These are phyloP conservation scores for Trichomonas vaginalis DNA, from an alignment of 208 protist genomes.

Conservation along the genomic window DNA sequence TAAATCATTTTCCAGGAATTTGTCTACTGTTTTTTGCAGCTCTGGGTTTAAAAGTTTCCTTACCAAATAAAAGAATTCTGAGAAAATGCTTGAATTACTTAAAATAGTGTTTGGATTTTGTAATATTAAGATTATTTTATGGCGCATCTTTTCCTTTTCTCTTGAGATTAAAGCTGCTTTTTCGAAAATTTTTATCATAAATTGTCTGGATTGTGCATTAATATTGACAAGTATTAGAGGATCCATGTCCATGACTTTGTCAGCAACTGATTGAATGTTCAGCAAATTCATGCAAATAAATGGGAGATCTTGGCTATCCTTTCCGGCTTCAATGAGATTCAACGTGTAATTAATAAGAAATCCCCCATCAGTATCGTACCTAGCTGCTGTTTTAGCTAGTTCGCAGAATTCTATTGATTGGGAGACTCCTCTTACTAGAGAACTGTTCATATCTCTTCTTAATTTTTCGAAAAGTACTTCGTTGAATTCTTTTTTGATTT, in stretches of 20 bases:
- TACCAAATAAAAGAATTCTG: neutral
- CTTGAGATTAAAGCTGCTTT: neutral
- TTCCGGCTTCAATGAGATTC: neutral
- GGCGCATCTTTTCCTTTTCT: neutral
- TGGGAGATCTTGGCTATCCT: neutral
- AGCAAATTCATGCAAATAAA: neutral
- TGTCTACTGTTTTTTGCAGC: neutral
- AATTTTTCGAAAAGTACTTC: neutral
- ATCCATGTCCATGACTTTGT: neutral
- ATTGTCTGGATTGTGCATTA: neutral
- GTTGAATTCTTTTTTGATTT: neutral
- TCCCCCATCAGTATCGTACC: neutral
- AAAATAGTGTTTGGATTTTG: neutral
- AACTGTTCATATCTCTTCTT: neutral
- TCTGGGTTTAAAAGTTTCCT: neutral
- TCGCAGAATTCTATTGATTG: neutral
- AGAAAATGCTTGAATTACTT: neutral
- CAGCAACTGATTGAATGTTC: neutral
- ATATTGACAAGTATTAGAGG: neutral
- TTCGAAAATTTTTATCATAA: neutral
- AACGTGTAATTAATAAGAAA: neutral
- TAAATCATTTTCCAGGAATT: neutral
- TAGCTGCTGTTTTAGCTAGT: neutral
- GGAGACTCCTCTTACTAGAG: neutral
- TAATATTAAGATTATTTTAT: neutral